Evolutionary conservation across 257 asterid species (phyloP).

Genomic region (Nicotiana attenuata): DNA sequence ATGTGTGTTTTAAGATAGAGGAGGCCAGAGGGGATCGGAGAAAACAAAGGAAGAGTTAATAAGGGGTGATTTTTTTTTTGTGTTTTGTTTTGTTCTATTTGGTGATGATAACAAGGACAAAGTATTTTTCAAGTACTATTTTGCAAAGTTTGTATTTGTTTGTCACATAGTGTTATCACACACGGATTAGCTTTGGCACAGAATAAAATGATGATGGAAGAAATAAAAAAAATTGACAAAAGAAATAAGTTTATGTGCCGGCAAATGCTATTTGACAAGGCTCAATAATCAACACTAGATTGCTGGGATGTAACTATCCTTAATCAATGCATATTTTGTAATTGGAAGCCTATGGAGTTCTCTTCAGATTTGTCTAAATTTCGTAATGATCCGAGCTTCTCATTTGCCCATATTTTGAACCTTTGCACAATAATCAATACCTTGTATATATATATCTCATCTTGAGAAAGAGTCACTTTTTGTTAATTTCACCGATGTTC

Average conservation of each 20-base stretch:
- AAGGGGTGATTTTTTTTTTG: background rate
- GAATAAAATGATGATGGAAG: background rate
- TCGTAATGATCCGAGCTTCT: background rate
- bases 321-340: background rate
- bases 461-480: too few species aligned
- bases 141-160: background rate
- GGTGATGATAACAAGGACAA: slow-evolving; percentile 20
- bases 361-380: background rate
- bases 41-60: slow-evolving; percentile 6
- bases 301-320: too few species aligned
- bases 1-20: background rate
- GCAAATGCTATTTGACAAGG: background rate
- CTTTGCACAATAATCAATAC: background rate
- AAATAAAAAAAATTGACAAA: background rate
- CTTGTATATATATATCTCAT: too few species aligned
- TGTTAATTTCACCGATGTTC: too few species aligned
- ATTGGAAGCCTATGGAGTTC: background rate
- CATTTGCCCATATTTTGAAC: background rate
- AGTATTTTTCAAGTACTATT: background rate
- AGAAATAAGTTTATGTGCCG: background rate
- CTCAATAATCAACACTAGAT: background rate
- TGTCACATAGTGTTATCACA: background rate
- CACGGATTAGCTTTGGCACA: background rate
- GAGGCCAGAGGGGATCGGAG: background rate
- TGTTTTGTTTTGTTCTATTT: background rate